phyloP scores from a whole-genome alignment of 768 basidiomycete species.

The Boletus rubescentipes region DNA sequence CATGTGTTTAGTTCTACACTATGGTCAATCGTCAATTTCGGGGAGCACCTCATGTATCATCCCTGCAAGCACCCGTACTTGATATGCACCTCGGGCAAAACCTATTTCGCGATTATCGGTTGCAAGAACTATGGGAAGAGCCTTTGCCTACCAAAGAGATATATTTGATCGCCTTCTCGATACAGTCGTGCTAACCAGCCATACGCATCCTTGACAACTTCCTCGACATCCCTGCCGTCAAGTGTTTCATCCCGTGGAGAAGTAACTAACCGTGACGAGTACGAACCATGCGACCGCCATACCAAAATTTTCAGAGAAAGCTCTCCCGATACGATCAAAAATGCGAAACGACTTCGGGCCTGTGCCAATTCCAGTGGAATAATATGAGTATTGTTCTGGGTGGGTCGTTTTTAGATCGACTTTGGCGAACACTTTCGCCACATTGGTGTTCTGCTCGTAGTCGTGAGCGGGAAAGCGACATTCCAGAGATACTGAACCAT shows the following conservation, averaged over 20 bases:
- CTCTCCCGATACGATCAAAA: conserved; percentile 17
- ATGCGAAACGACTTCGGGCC: conserved; percentile 29
- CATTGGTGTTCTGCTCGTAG: conserved; percentile 35
- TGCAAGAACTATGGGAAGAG: not conserved
- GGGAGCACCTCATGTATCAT: conserved; percentile 37
- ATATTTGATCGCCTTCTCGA: conserved; percentile 26
- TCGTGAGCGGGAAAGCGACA: not conserved
- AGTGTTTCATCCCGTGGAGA: not conserved
- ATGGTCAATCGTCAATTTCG: too few species aligned
- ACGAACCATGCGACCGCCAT: conserved; percentile 31
- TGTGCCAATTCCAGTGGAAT: conserved; percentile 41
- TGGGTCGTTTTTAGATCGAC: conserved; percentile 20
- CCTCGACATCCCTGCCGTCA: conserved; percentile 34
- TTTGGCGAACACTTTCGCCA: conserved; percentile 36
- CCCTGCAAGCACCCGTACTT: conserved; percentile 37
- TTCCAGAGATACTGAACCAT: not conserved
- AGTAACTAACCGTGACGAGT: not conserved
- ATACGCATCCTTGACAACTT: conserved; percentile 34
- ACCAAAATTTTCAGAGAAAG: conserved; percentile 15
- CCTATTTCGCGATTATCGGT: conserved; percentile 12
- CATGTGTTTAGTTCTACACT: not conserved
- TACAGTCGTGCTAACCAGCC: conserved; percentile 20
- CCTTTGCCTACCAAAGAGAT: conserved; percentile 33
- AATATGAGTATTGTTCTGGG: conserved; percentile 33
- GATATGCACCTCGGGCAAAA: conserved; percentile 46